These are phyloP conservation scores for Nelumbo lutea DNA, from an alignment of 164 flowering plant genomes.

Conservation along the genomic window DNA sequence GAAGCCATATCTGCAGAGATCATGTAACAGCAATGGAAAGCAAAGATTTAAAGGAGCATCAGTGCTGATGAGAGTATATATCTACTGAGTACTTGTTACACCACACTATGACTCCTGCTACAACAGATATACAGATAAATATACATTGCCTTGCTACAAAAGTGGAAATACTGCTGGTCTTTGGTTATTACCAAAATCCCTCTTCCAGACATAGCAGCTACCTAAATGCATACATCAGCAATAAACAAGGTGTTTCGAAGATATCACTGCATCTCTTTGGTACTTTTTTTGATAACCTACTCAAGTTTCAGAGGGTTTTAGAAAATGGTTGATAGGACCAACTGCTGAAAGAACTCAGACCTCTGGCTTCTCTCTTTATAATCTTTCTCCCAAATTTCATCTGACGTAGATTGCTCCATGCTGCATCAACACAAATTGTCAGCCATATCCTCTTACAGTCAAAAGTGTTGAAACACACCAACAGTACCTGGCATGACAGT, in stretches of 20 bases:
- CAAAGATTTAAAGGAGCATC: too few species aligned
- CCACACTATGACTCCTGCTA: too few species aligned
- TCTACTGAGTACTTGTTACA: too few species aligned
- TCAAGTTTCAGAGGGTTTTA: neutral
- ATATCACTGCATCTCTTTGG: neutral
- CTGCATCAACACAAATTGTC: conserved; percentile 24
- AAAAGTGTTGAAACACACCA: neutral
- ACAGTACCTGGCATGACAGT: neutral
- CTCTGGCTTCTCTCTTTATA: conserved; percentile 35
- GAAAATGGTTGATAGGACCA: conserved; percentile 44
- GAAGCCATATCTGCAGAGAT: too few species aligned
- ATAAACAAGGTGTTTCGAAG: conserved; percentile 1
- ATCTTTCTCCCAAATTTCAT: conserved; percentile 25
- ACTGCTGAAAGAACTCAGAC: conserved; percentile 38
- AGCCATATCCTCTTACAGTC: neutral
- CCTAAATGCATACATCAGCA: conserved; percentile 6
- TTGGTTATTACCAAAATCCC: too few species aligned
- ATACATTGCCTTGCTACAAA: too few species aligned
- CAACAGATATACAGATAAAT: too few species aligned
- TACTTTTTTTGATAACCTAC: neutral
- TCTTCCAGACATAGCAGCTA: conserved; percentile 3
- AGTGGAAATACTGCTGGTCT: too few species aligned
- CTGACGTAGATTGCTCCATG: conserved; percentile 8
- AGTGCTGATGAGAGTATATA: too few species aligned
- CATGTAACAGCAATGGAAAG: too few species aligned